These are phyloP conservation scores for Wickerhamomyces subpelliculosus DNA, from an alignment of 805 yeast species.

Conservation along the genomic window DNA sequence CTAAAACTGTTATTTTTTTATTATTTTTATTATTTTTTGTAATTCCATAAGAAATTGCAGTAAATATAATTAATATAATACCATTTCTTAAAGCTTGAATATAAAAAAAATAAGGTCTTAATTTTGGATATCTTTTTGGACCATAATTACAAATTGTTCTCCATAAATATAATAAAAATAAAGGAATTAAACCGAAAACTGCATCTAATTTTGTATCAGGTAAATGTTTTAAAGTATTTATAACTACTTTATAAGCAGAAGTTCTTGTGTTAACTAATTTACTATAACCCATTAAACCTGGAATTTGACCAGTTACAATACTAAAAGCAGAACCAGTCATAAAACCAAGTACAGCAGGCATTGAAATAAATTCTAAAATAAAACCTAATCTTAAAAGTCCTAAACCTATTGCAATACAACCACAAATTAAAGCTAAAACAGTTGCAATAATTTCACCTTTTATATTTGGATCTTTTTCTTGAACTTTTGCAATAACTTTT, in stretches of 20 bases:
- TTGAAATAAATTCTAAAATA: conserved; percentile 79
- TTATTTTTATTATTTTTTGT: conserved; percentile 42
- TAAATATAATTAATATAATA: conserved; percentile 71
- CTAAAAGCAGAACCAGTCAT: conserved; percentile 91
- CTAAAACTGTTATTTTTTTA: conserved; percentile 50
- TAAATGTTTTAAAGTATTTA: conserved; percentile 65
- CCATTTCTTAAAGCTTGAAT: conserved; percentile 74
- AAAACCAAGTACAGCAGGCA: conserved; percentile 90
- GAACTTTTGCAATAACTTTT: conserved; percentile 64
- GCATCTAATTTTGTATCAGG: conserved; percentile 70
- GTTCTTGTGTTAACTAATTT: conserved; percentile 63
- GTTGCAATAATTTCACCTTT: conserved; percentile 75
- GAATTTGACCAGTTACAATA: conserved; percentile 80
- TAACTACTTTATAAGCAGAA: conserved; percentile 62
- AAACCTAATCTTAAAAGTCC: conserved; percentile 84
- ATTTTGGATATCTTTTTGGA: conserved; percentile 57
- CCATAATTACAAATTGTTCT: conserved; percentile 55
- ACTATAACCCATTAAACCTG: conserved; percentile 73
- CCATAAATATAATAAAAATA: conserved; percentile 67
- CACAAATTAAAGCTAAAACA: conserved; percentile 71
- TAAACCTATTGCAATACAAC: conserved; percentile 74
- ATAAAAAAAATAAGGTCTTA: conserved; percentile 54
- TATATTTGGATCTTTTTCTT: conserved; percentile 38
- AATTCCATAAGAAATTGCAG: conserved; percentile 76
- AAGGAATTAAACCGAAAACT: conserved; percentile 77